These are phyloP conservation scores for Suillus spraguei DNA, from an alignment of 768 basidiomycete species.

Conservation along the genomic window DNA sequence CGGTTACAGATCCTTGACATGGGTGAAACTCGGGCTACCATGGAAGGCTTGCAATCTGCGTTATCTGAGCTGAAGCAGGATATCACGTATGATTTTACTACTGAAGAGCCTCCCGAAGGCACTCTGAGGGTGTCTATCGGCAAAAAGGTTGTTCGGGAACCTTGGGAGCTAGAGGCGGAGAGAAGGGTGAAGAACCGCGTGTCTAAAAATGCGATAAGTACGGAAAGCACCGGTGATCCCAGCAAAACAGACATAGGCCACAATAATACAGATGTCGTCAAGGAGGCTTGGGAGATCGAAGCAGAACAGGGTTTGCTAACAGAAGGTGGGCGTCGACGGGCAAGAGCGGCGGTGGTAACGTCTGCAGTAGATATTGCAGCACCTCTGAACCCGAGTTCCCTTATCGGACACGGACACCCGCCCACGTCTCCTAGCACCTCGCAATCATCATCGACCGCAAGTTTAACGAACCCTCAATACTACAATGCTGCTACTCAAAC, in stretches of 20 bases:
- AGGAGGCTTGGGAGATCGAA: constrained; percentile 82
- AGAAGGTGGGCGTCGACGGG: constrained; percentile 71
- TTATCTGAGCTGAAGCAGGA: constrained; percentile 51
- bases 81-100: constrained; percentile 55
- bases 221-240: constrained; percentile 1
- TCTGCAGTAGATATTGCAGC: constrained; percentile 18
- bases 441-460: constrained; percentile 29
- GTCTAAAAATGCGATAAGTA: constrained; percentile 33
- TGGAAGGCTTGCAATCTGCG: constrained; percentile 45
- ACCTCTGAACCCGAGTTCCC: constrained; percentile 19
- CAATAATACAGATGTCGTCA: constrained; percentile 39
- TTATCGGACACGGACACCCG: constrained; percentile 27
- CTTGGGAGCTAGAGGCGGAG: constrained; percentile 82
- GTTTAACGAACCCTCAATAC: constrained; percentile 57
- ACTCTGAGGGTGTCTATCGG: constrained; percentile 62
- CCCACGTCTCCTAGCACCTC: constrained; percentile 27
- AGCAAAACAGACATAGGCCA: constrained; percentile 5
- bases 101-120: constrained; percentile 55
- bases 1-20: constrained; percentile 61
- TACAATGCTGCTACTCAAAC: constrained; percentile 58
- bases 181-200: constrained; percentile 45
- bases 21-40: constrained; percentile 61
- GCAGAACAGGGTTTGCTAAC: constrained; percentile 75
- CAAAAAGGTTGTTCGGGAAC: constrained; percentile 69
- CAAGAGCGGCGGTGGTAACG: constrained; percentile 53